Base-by-base conservation (phyloP, 768 basidiomycete genomes). In the Collybiopsis luxurians region DNA sequence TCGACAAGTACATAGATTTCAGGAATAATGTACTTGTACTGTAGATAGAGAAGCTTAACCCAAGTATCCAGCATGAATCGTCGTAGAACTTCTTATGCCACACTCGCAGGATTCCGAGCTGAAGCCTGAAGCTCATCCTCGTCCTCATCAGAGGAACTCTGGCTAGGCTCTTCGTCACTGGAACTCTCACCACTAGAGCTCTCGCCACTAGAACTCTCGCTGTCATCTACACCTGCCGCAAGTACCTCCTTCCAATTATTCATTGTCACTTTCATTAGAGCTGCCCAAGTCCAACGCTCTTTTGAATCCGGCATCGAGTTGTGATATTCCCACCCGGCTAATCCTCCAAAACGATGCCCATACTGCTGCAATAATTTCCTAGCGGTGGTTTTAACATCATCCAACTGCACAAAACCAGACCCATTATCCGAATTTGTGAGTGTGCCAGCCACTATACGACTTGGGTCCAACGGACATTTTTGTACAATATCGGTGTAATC, bases 241-340 rank as follows among this genome's bases (percentile, higher is more conserved):
- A 39, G n/a, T n/a, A n/a, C 21, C 23, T 34, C 34, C 24, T 40
- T 46, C 12, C 13, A 21, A 40, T 53, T 40, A 27, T 42, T 31
- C 60, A 61, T 61, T 0, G 59, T 48, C 21, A 47, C 26, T 13
- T 48, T 43, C 56, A 62, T 62, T 36, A 58, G 34, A 2, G 28
- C 50, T 9, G 67, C 64, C 65, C 65, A 68, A 12, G 45, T 4
- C 62, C 59, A 61, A 4, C 65, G 65, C 15, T 55, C 43, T 2
- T 46, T 59, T 2, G 15, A 19, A n/a, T 63, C 57, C 1, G 67
- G 67, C 10, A 60, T 24, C 2, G 67, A 65, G 55, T 64, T 66
- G 54, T 66, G 66, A 50, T 68, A 68, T 38, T 68, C 67, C 65
- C 65, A 65, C 49, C 67, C 67, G 23, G 58, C 63, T 9, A 68